Conservation (phyloP, 176 grass and related monocot species). For the Zoysia pacifica region DNA sequence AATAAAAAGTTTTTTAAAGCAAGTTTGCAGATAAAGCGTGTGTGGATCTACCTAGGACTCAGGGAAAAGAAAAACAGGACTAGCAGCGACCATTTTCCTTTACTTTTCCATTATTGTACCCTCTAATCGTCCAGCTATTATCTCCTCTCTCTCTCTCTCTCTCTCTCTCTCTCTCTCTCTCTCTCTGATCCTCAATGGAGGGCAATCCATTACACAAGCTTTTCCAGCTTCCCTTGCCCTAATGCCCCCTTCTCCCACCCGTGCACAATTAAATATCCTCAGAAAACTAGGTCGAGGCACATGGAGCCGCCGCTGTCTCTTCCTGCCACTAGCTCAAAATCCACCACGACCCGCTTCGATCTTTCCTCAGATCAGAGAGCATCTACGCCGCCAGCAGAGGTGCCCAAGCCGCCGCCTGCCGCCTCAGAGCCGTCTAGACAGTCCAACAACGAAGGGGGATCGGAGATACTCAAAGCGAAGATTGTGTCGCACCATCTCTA, state of each 20-base stretch:
- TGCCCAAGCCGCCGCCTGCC: neutral
- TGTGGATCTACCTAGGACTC: neutral
- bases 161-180: neutral
- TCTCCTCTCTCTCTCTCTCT: too few relatives aligned
- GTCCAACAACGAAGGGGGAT: conserved; percentile 18
- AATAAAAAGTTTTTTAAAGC: too few relatives aligned
- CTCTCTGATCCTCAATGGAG: conserved; percentile 31
- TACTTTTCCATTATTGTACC: conserved; percentile 40
- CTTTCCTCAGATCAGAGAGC: conserved; percentile 35
- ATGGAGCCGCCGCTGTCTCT: conserved; percentile 61
- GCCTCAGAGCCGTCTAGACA: conserved; percentile 31
- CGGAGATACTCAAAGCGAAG: conserved; percentile 66
- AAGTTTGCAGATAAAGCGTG: too few relatives aligned
- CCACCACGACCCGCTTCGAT: conserved; percentile 38
- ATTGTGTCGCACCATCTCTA: conserved; percentile 83
- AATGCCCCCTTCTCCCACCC: conserved; percentile 28
- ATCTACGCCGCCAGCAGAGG: conserved; percentile 14
- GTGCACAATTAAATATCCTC: conserved; percentile 25
- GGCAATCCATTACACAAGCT: conserved; percentile 6
- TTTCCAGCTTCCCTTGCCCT: conserved; percentile 26
- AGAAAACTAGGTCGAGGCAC: conserved; percentile 27
- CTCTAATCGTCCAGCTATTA: conserved; percentile 8
- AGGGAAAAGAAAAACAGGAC: neutral
- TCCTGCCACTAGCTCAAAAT: conserved; percentile 48
- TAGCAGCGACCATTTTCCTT: conserved; percentile 42